Percentiles rank a stretch among this genome's conserved stretches.
phyloP scores from a whole-genome alignment of 331 rosid species.

The Telfairia occidentalis region DNA sequence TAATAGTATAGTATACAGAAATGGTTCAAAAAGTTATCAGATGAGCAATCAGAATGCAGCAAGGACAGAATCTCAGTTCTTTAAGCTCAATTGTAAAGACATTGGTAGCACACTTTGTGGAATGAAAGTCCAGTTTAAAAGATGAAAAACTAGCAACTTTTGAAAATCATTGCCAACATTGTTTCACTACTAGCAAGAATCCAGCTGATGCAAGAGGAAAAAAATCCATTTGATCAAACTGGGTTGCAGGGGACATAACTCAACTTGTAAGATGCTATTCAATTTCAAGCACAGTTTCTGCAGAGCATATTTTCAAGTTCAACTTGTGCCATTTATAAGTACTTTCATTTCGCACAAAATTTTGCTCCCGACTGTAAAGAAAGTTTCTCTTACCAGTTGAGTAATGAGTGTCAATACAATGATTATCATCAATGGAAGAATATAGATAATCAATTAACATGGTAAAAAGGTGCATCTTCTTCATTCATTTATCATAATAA shows the following conservation, averaged over 20 bases:
- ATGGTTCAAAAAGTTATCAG: not conserved
- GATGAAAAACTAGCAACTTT: not conserved
- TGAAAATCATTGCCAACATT: not conserved
- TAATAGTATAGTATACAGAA: not conserved
- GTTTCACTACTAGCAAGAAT: not conserved
- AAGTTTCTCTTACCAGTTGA: not conserved
- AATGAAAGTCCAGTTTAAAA: not conserved
- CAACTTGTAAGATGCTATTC: not conserved
- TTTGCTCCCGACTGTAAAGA: not conserved
- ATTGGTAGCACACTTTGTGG: not conserved
- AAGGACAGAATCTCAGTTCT: not conserved
- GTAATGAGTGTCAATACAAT: not conserved
- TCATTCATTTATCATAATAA: not conserved
- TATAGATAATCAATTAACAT: not conserved
- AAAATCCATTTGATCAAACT: too few relatives aligned
- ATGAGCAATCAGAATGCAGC: not conserved
- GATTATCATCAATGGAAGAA: not conserved
- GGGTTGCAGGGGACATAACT: too few relatives aligned
- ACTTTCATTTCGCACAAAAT: not conserved
- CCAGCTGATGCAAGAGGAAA: not conserved
- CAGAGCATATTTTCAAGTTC: too few relatives aligned
- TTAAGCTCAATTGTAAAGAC: not conserved
- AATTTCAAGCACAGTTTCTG: too few relatives aligned
- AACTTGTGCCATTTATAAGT: not conserved
- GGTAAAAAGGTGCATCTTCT: not conserved